phyloP scores from a whole-genome alignment of 352 stramenopile species.

The Labyrinthula sp. region DNA sequence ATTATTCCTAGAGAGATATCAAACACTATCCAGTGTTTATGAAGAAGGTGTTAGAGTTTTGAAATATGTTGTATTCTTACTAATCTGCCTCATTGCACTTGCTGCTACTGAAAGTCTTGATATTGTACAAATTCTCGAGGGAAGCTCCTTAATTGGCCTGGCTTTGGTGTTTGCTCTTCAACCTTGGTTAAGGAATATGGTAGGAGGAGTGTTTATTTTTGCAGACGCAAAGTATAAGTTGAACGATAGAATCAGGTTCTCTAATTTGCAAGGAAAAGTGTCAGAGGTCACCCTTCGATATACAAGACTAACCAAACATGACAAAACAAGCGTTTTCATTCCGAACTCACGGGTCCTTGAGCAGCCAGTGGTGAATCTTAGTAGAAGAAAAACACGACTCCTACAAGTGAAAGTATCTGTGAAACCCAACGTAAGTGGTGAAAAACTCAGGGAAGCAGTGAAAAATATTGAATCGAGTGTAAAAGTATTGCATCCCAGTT shows the following conservation, averaged over 20 bases:
- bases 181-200: constrained; percentile 21
- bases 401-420: constrained; percentile 18
- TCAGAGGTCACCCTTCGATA: constrained; percentile 15
- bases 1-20: too few species aligned
- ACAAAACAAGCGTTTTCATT: constrained; percentile 18
- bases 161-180: constrained; percentile 20
- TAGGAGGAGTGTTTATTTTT: constrained; percentile 16
- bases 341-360: constrained; percentile 24
- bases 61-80: too few species aligned
- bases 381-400: constrained; percentile 5
- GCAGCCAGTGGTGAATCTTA: constrained; percentile 24
- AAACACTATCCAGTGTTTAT: too few species aligned
- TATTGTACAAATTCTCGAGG: too few species aligned
- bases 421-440: constrained; percentile 2
- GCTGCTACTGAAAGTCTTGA: too few species aligned
- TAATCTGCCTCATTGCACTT: too few species aligned
- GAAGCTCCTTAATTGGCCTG: constrained; percentile 11
- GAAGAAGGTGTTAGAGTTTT: too few species aligned
- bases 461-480: constrained; percentile 12
- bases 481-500: constrained; percentile 11
- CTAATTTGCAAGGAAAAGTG: constrained; percentile 12
- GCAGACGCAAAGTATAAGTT: constrained; percentile 17
- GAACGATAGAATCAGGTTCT: constrained; percentile 10
- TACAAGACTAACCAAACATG: constrained; percentile 6
- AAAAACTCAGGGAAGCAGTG: constrained; percentile 3